Evolutionary conservation across 1,139 yeast genomes (phyloP), one percentile per base, ranked within the genome.

Genomic region (Diutina ranongensis): DNA sequence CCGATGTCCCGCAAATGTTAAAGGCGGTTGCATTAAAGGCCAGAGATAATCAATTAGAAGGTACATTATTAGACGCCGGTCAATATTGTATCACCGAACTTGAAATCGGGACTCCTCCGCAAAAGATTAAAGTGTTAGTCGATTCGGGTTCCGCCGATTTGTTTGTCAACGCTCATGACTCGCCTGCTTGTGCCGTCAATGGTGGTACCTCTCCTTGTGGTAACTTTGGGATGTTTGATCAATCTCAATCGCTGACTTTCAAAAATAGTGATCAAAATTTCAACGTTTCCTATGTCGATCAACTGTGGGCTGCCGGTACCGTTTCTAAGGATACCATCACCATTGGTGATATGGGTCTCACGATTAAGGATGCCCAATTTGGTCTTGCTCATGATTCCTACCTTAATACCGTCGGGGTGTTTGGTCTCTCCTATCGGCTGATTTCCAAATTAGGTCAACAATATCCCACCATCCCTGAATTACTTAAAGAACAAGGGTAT

Each of bases 351-450:
- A 21, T 19, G 7, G 31, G 32, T 4, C 32, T 38, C 4, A 25
- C 42, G 7, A 13, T 38, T 15, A 22, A 38, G 21, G 31, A 38
- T 13, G 42, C 42, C n/a, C 19, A 38, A 7, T 38, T 80, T 52
- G 88, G 83, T 2, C 73, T 78, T 20, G 82, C 82, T 21, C 71
- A 71, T 52, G 55, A 58, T 33, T 63, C 82, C 4, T 72, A 73
- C 53, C 72, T 81, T 10, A 59, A 69, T 21, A 13, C 42, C 7
- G 69, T 71, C 46, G 83, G 83, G 46, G 82, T 80, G 22, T 61
- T 79, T 45, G 87, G 86, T 38, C 42, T 38, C 16, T 38, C 42
- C 4, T 38, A 38, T 27, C 25, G 31, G 12, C 21, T 15, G 20
- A 16, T 38, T 10, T 15, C 42, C 16, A n/a, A 13, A 12, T 34